Conservation (phyloP, 192 early-diverging fungal genomes). For the Coemansia sp. region DNA sequence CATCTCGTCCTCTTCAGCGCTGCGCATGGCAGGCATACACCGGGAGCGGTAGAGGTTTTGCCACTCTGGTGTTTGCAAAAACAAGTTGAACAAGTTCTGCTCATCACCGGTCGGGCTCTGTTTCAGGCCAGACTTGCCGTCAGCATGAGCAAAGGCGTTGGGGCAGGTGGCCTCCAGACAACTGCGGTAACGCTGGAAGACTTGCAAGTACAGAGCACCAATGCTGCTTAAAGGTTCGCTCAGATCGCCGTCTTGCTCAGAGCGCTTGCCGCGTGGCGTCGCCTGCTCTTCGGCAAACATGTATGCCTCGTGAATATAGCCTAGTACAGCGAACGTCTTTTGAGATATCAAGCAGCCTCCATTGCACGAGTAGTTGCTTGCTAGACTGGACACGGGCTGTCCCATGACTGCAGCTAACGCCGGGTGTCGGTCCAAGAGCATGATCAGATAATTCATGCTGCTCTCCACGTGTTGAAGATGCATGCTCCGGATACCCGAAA, state of each 20-base stretch:
- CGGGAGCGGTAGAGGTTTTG: slow-evolving; percentile 25
- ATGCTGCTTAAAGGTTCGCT: slow-evolving; percentile 7
- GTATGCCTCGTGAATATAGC: slow-evolving; percentile 40
- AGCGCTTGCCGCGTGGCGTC: not conserved
- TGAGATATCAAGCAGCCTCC: slow-evolving; percentile 12
- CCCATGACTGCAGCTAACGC: not conserved
- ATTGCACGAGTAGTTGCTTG: not conserved
- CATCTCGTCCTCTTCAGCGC: slow-evolving; percentile 34
- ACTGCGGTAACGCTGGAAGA: slow-evolving; percentile 20
- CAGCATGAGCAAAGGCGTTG: not conserved
- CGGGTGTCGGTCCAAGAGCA: slow-evolving; percentile 31
- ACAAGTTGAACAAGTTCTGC: slow-evolving; percentile 6
- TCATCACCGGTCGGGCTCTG: not conserved
- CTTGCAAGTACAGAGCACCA: slow-evolving; percentile 20
- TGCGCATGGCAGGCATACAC: slow-evolving; percentile 42
- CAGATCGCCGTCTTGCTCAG: not conserved
- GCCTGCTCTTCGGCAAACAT: slow-evolving; percentile 39
- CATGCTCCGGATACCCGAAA: slow-evolving; percentile 37
- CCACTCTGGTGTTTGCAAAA: slow-evolving; percentile 20
- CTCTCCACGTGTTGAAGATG: slow-evolving; percentile 29
- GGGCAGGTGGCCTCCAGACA: not conserved
- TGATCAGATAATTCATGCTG: slow-evolving; percentile 16
- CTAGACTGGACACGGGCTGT: not conserved
- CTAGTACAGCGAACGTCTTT: slow-evolving; percentile 15
- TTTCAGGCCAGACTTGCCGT: not conserved